A percentile compares a stretch with the other conserved stretches of the same genome.
Evolutionary conservation across 139 green algal species (phyloP).

Genomic region (Tetraselmis striata): DNA sequence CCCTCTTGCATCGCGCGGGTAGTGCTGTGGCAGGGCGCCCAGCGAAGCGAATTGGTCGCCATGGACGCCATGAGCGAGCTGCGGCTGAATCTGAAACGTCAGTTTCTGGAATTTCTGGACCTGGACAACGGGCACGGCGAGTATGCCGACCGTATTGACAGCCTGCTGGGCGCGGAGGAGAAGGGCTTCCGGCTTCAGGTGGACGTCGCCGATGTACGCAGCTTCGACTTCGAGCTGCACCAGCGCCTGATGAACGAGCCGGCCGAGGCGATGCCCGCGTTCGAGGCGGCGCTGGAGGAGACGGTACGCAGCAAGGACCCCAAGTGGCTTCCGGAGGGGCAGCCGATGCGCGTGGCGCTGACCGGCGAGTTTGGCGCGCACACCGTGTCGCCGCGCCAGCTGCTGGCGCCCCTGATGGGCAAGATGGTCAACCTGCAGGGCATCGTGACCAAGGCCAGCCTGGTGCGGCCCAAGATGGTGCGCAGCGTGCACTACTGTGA

Average conservation of each 20-base stretch:
- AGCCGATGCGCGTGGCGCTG: conserved; percentile 67
- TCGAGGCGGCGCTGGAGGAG: conserved; percentile 84
- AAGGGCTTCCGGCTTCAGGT: conserved; percentile 47
- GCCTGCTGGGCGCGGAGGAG: conserved; percentile 41
- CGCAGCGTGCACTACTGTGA: conserved; percentile 86
- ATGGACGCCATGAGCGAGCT: conserved; percentile 27
- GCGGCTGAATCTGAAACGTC: conserved; percentile 55
- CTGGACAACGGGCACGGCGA: conserved; percentile 35
- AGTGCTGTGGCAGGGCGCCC: too few species aligned
- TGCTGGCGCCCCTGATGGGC: conserved; percentile 68
- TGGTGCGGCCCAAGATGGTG: conserved; percentile 86
- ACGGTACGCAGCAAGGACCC: conserved; percentile 35
- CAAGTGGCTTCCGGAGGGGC: conserved; percentile 32
- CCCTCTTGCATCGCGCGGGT: too few species aligned
- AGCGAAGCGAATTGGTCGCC: too few species aligned
- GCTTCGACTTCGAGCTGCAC: conserved; percentile 68
- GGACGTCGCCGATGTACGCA: conserved; percentile 61
- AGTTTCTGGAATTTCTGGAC: conserved; percentile 77
- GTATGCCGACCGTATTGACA: conserved; percentile 47
- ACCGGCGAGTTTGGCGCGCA: conserved; percentile 85
- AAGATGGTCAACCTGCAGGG: conserved; percentile 86
- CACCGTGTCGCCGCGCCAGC: conserved; percentile 73
- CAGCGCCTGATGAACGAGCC: conserved; percentile 60
- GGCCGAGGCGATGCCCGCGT: conserved; percentile 66
- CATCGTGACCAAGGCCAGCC: conserved; percentile 90